phyloP scores from a whole-genome alignment of 2,329 filamentous ascomycete species.

The Pseudogymnoascus sp. region DNA sequence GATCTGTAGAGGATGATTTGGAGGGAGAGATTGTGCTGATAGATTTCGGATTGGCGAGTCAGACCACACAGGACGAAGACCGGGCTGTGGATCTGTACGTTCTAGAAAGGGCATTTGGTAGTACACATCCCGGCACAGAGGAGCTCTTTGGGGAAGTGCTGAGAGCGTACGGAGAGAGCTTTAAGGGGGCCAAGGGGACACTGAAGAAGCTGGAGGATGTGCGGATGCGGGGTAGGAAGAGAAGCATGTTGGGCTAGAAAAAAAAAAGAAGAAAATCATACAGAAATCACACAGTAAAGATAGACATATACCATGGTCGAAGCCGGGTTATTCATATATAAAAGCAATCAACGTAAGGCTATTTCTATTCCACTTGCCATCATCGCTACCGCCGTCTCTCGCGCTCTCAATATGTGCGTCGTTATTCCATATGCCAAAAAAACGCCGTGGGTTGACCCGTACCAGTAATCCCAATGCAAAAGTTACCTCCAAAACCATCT shows the following conservation, averaged over 20 bases:
- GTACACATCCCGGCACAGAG: constrained; percentile 84
- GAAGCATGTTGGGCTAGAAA: constrained; percentile 81
- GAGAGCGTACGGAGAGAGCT: constrained; percentile 63
- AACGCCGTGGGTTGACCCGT: background rate
- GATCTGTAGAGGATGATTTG: constrained; percentile 29
- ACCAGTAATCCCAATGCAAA: constrained; percentile 8
- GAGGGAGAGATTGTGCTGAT: constrained; percentile 80
- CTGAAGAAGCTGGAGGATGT: constrained; percentile 85
- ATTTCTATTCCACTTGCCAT: background rate
- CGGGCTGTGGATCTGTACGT: constrained; percentile 95
- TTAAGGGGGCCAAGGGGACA: constrained; percentile 66
- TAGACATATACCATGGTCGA: background rate
- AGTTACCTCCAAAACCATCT: constrained; percentile 15
- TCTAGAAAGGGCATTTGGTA: constrained; percentile 86
- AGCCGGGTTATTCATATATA: constrained; percentile 2
- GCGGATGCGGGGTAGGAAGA: constrained; percentile 86
- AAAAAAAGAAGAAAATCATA: background rate
- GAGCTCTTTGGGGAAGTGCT: constrained; percentile 67
- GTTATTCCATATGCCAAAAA: background rate
- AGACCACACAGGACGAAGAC: constrained; percentile 80
- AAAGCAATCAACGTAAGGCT: background rate
- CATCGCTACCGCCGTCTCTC: background rate
- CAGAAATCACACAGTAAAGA: background rate
- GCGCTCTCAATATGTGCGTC: constrained; percentile 4
- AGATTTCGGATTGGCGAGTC: constrained; percentile 84